phyloP scores from a whole-genome alignment of 345 rosid species.

The Raphanus raphanistrum region DNA sequence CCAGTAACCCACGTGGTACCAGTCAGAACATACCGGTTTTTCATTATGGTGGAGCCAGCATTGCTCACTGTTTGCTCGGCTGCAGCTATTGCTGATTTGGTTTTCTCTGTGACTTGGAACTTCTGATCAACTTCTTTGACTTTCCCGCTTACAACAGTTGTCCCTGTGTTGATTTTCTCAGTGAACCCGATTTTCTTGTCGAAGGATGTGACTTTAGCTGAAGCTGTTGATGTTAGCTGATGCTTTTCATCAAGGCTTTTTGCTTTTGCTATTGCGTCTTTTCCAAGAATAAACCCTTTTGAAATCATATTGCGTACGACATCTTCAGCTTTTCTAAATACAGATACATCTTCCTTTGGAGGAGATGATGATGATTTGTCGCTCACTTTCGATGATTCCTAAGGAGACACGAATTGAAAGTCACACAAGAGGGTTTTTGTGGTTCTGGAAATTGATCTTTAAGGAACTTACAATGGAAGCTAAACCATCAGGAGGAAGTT shows the following conservation, averaged over 20 bases:
- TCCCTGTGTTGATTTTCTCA: conserved; percentile 69
- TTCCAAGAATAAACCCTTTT: conserved; percentile 78
- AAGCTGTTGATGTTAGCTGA: conserved; percentile 73
- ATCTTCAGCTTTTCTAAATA: conserved; percentile 74
- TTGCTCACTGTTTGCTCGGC: conserved; percentile 74
- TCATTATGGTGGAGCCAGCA: conserved; percentile 87
- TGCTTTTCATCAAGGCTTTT: conserved; percentile 80
- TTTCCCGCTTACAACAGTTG: conserved; percentile 62
- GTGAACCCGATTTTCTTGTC: conserved; percentile 77
- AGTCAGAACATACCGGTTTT: conserved; percentile 68
- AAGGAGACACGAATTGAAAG: not conserved
- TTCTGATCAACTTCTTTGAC: conserved; percentile 88
- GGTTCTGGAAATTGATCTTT: not conserved
- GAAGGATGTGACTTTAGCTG: conserved; percentile 71
- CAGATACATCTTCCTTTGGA: conserved; percentile 49
- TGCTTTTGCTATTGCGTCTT: conserved; percentile 76
- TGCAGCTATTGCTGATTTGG: conserved; percentile 74
- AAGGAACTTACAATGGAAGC: conserved; percentile 46
- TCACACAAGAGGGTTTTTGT: not conserved
- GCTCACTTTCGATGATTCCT: conserved; percentile 45
- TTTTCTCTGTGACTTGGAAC: conserved; percentile 86
- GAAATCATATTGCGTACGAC: conserved; percentile 78
- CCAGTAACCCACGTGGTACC: conserved; percentile 78
- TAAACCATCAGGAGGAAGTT: conserved; percentile 67
- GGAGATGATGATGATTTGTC: conserved; percentile 36